Conservation (phyloP, 2,329 filamentous ascomycete species). For the Lasiodiplodia sp. region DNA sequence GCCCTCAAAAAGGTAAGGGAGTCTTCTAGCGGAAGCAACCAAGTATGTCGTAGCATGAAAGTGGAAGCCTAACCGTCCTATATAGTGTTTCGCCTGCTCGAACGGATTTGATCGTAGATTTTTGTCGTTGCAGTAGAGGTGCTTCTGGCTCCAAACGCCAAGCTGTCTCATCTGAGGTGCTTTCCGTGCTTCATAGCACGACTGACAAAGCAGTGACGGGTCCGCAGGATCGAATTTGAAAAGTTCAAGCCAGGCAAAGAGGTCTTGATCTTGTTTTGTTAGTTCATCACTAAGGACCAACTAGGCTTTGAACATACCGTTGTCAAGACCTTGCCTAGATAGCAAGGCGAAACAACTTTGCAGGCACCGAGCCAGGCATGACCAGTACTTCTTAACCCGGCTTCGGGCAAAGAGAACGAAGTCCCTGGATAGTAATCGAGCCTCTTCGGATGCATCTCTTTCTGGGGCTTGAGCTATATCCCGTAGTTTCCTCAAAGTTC, state of each 20-base stretch:
- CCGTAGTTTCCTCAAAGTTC: background rate
- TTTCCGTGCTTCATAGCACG: background rate
- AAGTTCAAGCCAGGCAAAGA: too few species aligned
- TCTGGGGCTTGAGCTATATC: background rate
- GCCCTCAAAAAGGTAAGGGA: background rate
- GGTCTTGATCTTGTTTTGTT: too few species aligned
- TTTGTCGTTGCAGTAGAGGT: background rate
- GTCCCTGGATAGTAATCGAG: background rate
- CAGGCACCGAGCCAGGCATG: background rate
- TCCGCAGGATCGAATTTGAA: too few species aligned
- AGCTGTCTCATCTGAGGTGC: background rate
- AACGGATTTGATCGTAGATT: background rate
- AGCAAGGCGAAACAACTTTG: background rate
- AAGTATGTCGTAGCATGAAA: background rate
- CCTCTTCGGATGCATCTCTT: background rate
- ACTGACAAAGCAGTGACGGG: background rate
- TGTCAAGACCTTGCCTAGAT: background rate
- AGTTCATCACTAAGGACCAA: too few species aligned
- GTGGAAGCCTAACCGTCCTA: too few species aligned
- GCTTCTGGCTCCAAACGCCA: background rate
- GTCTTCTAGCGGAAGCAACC: background rate
- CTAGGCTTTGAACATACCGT: background rate
- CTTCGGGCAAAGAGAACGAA: background rate
- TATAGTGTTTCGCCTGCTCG: background rate
- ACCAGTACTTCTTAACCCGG: background rate